These are phyloP conservation scores for Exophiala lecanii-corni DNA, from an alignment of 2,329 filamentous ascomycete species.

Conservation along the genomic window DNA sequence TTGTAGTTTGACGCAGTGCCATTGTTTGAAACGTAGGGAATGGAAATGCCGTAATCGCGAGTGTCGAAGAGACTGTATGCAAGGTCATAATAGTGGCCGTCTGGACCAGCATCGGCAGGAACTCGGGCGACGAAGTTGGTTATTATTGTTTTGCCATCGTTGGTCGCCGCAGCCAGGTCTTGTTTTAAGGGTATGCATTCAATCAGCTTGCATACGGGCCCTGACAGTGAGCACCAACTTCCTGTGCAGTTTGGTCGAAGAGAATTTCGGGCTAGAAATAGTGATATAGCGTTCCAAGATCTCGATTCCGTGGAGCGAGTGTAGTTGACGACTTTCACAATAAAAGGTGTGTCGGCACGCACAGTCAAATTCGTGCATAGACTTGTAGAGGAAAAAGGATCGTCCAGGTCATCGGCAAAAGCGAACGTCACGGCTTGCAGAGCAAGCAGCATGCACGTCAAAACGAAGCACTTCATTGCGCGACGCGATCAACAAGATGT, in stretches of 20 bases:
- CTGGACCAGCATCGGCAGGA: background rate
- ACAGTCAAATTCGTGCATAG: background rate
- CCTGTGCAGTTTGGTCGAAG: background rate
- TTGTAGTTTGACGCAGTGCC: background rate
- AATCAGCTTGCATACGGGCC: background rate
- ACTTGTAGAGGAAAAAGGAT: background rate
- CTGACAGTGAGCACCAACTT: background rate
- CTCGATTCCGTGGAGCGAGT: background rate
- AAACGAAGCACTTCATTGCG: too few species aligned
- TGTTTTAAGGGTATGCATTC: background rate
- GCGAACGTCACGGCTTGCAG: too few species aligned
- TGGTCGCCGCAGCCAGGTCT: background rate
- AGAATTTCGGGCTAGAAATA: background rate
- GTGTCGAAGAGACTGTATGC: background rate
- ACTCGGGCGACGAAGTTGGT: background rate
- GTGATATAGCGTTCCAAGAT: background rate
- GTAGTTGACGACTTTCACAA: background rate
- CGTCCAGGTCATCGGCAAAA: conserved; percentile 1
- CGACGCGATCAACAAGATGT: too few species aligned
- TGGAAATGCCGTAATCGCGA: background rate
- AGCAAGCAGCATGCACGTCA: too few species aligned
- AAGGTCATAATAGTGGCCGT: background rate
- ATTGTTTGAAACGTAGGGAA: background rate
- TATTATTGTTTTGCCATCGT: conserved; percentile 1
- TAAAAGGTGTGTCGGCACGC: background rate